These are phyloP conservation scores for Penicillium frequentans DNA, from an alignment of 2,329 filamentous ascomycete species.

Conservation along the genomic window DNA sequence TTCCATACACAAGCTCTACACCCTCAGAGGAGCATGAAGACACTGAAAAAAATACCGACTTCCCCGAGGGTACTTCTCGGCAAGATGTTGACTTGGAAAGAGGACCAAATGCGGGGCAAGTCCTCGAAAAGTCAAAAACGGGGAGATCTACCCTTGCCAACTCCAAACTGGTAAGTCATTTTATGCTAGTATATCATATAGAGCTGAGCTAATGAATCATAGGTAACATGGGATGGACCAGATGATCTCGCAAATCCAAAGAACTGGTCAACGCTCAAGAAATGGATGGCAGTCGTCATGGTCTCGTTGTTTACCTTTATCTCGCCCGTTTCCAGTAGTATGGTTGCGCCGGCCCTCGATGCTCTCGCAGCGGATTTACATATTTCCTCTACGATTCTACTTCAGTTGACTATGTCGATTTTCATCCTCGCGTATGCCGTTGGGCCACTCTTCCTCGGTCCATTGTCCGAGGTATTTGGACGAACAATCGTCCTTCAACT, in stretches of 20 bases:
- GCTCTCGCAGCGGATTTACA: conserved; percentile 56
- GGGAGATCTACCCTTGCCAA: conserved; percentile 1
- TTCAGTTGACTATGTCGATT: conserved; percentile 54
- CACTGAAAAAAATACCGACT: background rate
- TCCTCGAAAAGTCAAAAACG: conserved; percentile 1
- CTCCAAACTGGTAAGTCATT: background rate
- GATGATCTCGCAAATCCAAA: conserved; percentile 50
- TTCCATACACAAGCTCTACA: background rate
- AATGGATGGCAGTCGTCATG: conserved; percentile 58
- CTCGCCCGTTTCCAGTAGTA: conserved; percentile 63
- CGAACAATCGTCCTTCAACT: conserved; percentile 56
- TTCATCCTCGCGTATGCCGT: conserved; percentile 58
- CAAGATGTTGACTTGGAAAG: background rate
- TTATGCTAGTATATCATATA: background rate
- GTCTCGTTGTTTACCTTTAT: conserved; percentile 62
- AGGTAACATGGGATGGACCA: conserved; percentile 54
- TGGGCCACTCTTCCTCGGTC: conserved; percentile 54
- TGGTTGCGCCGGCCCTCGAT: conserved; percentile 55
- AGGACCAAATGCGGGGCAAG: conserved; percentile 1
- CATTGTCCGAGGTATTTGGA: conserved; percentile 58
- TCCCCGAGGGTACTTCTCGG: background rate
- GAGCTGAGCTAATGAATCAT: conserved; percentile 20
- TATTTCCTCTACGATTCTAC: conserved; percentile 48
- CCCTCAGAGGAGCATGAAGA: background rate
- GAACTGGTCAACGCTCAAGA: conserved; percentile 58